These are phyloP conservation scores for Hypholoma sublateritium DNA, from an alignment of 768 basidiomycete species.

Conservation along the genomic window DNA sequence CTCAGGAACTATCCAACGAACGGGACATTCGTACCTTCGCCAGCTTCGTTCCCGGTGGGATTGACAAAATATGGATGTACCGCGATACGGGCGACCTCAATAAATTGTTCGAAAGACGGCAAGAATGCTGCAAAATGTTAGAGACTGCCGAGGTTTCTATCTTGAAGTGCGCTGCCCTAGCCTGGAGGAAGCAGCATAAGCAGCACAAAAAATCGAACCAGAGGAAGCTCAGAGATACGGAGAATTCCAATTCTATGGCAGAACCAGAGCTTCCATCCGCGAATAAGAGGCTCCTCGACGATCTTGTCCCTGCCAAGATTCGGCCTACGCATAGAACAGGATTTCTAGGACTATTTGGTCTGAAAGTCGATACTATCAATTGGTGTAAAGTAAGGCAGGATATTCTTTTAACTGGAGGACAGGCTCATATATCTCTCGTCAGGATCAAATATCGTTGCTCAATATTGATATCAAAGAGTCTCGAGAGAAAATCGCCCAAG, in stretches of 20 bases:
- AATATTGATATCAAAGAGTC: constrained; percentile 42
- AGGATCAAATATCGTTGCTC: constrained; percentile 53
- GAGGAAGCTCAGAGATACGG: constrained; percentile 27
- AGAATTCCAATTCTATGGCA: constrained; percentile 11
- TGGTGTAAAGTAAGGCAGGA: constrained; percentile 49
- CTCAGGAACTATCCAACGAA: constrained; percentile 51
- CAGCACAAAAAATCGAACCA: constrained; percentile 31
- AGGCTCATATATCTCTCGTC: not conserved
- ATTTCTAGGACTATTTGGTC: constrained; percentile 49
- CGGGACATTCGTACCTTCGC: constrained; percentile 50
- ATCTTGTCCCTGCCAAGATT: constrained; percentile 48
- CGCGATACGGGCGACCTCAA: constrained; percentile 48
- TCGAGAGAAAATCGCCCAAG: constrained; percentile 35
- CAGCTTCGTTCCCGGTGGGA: constrained; percentile 68
- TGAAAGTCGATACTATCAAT: constrained; percentile 67
- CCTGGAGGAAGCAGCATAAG: constrained; percentile 39
- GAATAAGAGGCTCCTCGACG: constrained; percentile 40
- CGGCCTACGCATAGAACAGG: constrained; percentile 56
- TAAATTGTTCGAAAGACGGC: constrained; percentile 40
- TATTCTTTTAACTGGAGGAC: not conserved
- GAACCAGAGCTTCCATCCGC: constrained; percentile 22
- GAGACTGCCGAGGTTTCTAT: constrained; percentile 57
- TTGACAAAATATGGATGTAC: constrained; percentile 69
- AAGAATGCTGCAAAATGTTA: constrained; percentile 49
- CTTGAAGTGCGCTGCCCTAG: constrained; percentile 37